Evolutionary conservation across 495 filamentous ascomycete genomes (phyloP), one percentile per base, ranked within the genome.

Genomic region (Zalerion maritima): DNA sequence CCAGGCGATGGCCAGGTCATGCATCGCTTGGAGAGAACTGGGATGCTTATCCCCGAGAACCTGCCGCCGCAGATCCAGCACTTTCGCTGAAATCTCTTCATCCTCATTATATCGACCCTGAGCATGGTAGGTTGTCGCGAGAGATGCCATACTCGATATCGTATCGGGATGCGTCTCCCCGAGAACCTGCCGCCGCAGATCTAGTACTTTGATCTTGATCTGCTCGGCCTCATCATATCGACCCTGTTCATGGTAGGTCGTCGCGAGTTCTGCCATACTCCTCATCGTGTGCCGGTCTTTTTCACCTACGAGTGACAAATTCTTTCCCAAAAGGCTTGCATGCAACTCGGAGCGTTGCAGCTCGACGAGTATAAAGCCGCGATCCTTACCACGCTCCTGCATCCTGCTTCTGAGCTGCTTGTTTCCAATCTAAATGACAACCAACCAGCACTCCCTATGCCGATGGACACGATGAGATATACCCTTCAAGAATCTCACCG

Each of bases 251-350:
- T 33, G 20, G 26, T 49, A 52, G 6, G 43, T 48, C 7, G 40
- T 36, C 18, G 36, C 45, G 0, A 60, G 46, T 11, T 42, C 44
- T 11, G 18, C 29, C 41, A 56, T 55, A 3, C 32, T 40, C 9
- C 15, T 42, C 28, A 57, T 23, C 2, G 58, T 60, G 12, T 50
- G 28, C 7, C 42, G 46, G 32, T 60, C 43, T 2, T 47, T 39
- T 12, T 35, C 21, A 8, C 57, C 50, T 3, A 57, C 25, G n/a
- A n/a, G n/a, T n/a, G n/a, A n/a, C n/a, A n/a, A n/a, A n/a, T n/a
- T n/a, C n/a, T n/a, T n/a, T n/a, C n/a, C n/a, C n/a, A n/a, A n/a
- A n/a, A n/a, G n/a, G n/a, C n/a, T n/a, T n/a, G n/a, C n/a, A n/a
- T n/a, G n/a, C n/a, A n/a, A n/a, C n/a, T n/a, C n/a, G n/a, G n/a